Evolutionary conservation across 495 filamentous ascomycete genomes (phyloP), one percentile per base, ranked within the genome.

Genomic region (Rhypophila decipiens): DNA sequence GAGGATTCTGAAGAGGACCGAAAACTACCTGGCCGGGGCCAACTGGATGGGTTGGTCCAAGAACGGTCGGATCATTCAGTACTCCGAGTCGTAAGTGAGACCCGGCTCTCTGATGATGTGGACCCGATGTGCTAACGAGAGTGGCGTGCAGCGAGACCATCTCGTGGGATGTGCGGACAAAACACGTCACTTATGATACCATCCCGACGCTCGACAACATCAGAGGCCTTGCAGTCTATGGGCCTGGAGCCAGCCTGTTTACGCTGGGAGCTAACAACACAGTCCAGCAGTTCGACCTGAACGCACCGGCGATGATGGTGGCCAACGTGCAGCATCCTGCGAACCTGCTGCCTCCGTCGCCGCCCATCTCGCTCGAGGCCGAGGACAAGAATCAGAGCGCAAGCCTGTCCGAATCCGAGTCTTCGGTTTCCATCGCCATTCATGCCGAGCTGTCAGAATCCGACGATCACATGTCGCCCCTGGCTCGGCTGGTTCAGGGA

Each of bases 21-120:
- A 96, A 52, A 78, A 79, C 51, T 85, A 76, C 43, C 70, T 80
- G 24, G 67, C 81, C 11, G 89, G 89, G 9, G 87, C 85, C 17
- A 95, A 95, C 63, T 99, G 91, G 91, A 87, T 95, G 75, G 86
- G 79, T 20, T 99, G 93, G 93, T 97, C 94, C 3, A 97, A 95
- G 70, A 96, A 95, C 70, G 93, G 93, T 22, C 84, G 87, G 53
- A 89, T 99, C 51, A 77, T 99, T 42, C 93, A 99, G 68, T 91
- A 81, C 68, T 80, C 89, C 7, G 89, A 96, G 67, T 81, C 87
- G 91, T 96, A 69, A 73, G 88, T 78, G 51, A n/a, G 34, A 24
- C 24, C 10, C 13, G 5, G 9, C 13, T 24, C 53, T 55, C 21
- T 18, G 22, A 15, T 19, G 15, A 34, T 9, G 42, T 34, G 27